Evolutionary conservation across 2,329 filamentous ascomycete species (phyloP), one percentile per base, ranked within the genome.

Genomic region (Neonectria magnoliae): DNA sequence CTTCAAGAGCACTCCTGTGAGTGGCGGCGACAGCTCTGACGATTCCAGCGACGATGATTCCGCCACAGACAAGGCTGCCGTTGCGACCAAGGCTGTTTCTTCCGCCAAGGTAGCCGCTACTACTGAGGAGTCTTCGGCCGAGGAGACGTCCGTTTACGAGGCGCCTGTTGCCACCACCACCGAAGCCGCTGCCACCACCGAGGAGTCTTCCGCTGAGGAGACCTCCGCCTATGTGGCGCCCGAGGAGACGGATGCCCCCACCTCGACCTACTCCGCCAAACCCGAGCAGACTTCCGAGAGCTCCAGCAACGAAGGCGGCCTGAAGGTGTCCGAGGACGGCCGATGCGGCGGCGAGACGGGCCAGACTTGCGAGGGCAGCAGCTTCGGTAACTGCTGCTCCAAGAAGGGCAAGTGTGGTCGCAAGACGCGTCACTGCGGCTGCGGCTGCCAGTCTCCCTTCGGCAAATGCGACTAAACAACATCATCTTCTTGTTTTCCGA

Each of bases 301-400:
- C 45, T 47, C 60, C 4, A 31, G 67, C 3, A 65, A 29, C 3
- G 44, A 65, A 18, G 62, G 62, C 13, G 61, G 63, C 20, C 66
- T 72, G 44, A 77, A 75, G 61, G 71, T 80, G 14, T 82, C 80
- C 1, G 69, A 76, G 20, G 78, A 83, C 53, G 81, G 80, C 16
- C 75, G 73, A 18, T 83, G 82, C 57, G 82, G 80, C 22, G 80
- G 78, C 48, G 68, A 75, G 22, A 76, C 74, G 18, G 78, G 77
- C 18, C 77, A 77, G 64, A 83, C 80, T 27, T 83, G 82, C 66
- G 68, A 75, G 41, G 81, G 80, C n/a, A 81, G 78, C 64, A 53
- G 67, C 10, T 82, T 79, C 60, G 81, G 81, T 2, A 70, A 79
- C 60, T 83, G 83, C 75, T 85, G 82, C 75, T 82, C 80, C 16